phyloP scores from a whole-genome alignment of 2,329 filamentous ascomycete species.

The Teratosphaeria nubilosa region DNA sequence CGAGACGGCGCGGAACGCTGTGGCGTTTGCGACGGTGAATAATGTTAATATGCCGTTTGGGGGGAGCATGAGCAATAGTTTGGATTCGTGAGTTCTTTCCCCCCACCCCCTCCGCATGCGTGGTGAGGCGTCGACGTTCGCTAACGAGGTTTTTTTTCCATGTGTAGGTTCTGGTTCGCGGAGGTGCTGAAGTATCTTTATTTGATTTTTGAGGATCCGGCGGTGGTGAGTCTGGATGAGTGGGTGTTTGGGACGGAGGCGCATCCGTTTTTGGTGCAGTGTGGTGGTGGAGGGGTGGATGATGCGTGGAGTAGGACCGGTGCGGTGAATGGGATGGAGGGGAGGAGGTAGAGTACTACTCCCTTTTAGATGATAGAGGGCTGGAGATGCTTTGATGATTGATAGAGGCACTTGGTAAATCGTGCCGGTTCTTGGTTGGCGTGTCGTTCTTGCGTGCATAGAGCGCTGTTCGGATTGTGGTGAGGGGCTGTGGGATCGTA shows the following conservation, averaged over 20 bases:
- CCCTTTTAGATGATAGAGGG: too few species aligned
- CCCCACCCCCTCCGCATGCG: neutral
- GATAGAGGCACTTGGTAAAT: too few species aligned
- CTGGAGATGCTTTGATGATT: too few species aligned
- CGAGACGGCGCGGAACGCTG: conserved; percentile 2
- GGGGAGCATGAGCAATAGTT: conserved; percentile 4
- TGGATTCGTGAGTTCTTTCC: conserved; percentile 4
- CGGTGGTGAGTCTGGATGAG: conserved; percentile 31
- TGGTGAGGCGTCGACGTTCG: neutral
- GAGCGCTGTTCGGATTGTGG: too few species aligned
- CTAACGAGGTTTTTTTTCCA: neutral
- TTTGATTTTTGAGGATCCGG: conserved; percentile 29
- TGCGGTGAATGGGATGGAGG: neutral
- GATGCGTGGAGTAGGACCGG: neutral
- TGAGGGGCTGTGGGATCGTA: too few species aligned
- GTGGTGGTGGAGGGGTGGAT: conserved; percentile 3
- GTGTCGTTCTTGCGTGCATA: too few species aligned
- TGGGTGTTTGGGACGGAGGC: conserved; percentile 40
- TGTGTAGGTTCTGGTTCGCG: conserved; percentile 16
- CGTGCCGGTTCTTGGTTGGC: too few species aligned
- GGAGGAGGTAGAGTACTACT: too few species aligned
- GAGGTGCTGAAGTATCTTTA: conserved; percentile 27
- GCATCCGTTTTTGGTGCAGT: conserved; percentile 28
- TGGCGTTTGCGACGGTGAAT: conserved; percentile 6
- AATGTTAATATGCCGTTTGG: conserved; percentile 7